Evolutionary conservation across 805 yeast species (phyloP), one percentile per base, ranked within the genome.

Genomic region (Myxozyma geophila): DNA sequence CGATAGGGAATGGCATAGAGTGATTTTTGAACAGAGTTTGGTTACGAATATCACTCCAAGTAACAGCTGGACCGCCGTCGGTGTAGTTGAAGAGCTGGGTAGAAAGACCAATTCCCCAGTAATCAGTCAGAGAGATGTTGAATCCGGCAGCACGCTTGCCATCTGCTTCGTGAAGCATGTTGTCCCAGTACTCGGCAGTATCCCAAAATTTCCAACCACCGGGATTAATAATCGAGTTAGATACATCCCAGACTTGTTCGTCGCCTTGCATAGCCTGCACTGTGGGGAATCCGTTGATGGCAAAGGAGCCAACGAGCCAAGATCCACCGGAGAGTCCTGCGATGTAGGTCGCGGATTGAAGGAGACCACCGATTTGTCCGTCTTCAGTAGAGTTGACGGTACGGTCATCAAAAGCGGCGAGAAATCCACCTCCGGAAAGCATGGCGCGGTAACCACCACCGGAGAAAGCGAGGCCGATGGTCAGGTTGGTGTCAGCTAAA

Each of bases 401-500:
- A 58, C 87, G 72, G 12, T 59, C 63, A 68, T 85, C 89, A 54
- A 80, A 74, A 0, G 87, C 87, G 5, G 80, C 74, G 4, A 85
- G 62, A 1, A 79, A 78, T 0, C 90, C 90, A 0, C 85, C 87
- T 0, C 84, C 86, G 17, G 79, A 77, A 19, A 86, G 70, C 87
- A 86, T 84, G 7, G 89, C 82, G 58, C 89, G 75, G 72, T 83
- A 92, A 2, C 98, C 98, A 71, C 98, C 98, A 51, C 97, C 97
- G 19, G 90, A 85, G 70, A 87, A 85, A 3, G 91, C 87, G 13
- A 77, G 64, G 10, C 79, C 82, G 37, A 75, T 68, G 6, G 66
- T 68, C 54, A 74, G 52, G 40, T 61, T 48, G 4, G 73, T 67
- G 63, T 70, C 68, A 21, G 63, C 54, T 19, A 63, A 28, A 48